These are phyloP conservation scores for Gaeumannomyces tritici DNA, from an alignment of 2,329 filamentous ascomycete genomes.

Conservation along the genomic window DNA sequence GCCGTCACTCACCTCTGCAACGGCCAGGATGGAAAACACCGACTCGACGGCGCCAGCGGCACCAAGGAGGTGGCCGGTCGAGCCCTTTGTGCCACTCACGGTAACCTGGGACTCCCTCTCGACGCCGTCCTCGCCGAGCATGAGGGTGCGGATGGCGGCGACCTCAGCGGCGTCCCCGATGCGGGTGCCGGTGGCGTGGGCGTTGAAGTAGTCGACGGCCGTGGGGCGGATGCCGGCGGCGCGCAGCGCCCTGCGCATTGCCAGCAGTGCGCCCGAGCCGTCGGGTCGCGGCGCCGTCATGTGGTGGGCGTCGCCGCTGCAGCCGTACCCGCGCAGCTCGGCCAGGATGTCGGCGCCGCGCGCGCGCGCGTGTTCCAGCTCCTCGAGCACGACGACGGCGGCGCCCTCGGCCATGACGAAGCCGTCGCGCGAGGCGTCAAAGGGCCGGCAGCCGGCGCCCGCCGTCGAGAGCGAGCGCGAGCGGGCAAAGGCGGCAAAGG, in stretches of 20 bases:
- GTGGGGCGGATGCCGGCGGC: conserved; percentile 60
- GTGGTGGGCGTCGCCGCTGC: conserved; percentile 84
- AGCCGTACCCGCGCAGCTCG: conserved; percentile 80
- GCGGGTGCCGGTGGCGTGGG: conserved; percentile 81
- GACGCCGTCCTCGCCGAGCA: conserved; percentile 64
- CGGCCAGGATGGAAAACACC: conserved; percentile 70
- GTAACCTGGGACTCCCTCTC: conserved; percentile 55
- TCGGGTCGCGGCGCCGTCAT: conserved; percentile 84
- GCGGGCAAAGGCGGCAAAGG: conserved; percentile 83
- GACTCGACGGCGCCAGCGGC: conserved; percentile 88
- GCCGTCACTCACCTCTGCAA: conserved; percentile 55
- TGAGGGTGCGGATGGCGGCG: conserved; percentile 65
- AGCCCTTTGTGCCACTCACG: conserved; percentile 89
- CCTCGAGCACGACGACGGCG: conserved; percentile 80
- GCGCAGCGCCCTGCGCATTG: conserved; percentile 77
- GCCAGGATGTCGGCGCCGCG: conserved; percentile 79
- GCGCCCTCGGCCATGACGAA: conserved; percentile 94
- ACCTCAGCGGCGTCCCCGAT: conserved; percentile 88
- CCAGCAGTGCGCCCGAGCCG: conserved; percentile 69
- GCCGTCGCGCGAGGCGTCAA: conserved; percentile 68
- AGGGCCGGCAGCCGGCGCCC: conserved; percentile 67
- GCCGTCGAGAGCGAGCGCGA: conserved; percentile 76
- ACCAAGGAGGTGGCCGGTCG: conserved; percentile 82
- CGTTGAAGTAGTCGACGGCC: conserved; percentile 84
- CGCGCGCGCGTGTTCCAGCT: conserved; percentile 74